Evolutionary conservation across 495 filamentous ascomycete species (phyloP).

Genomic region (Aspergillus funiculosus): DNA sequence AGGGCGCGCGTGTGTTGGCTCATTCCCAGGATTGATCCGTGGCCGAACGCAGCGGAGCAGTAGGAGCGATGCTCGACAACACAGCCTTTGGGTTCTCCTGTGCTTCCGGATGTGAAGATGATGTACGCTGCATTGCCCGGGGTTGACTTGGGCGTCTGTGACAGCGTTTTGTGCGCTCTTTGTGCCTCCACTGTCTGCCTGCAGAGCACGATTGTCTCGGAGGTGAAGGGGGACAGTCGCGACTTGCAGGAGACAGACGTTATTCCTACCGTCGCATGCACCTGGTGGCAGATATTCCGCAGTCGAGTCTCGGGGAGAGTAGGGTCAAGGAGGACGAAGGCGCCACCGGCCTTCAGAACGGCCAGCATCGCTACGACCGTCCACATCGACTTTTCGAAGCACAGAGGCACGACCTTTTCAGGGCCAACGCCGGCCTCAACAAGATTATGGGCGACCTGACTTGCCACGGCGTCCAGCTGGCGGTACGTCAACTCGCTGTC

Average conservation of each 20-base stretch:
- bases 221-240: neutral
- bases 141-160: neutral
- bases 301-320: neutral
- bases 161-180: too few relatives aligned
- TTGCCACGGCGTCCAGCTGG: neutral
- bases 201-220: neutral
- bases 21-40: neutral
- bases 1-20: constrained; percentile 26
- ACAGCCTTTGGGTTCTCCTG: constrained; percentile 11
- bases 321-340: constrained; percentile 9
- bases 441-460: constrained; percentile 40
- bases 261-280: constrained; percentile 1
- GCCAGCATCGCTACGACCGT: constrained; percentile 5
- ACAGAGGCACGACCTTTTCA: constrained; percentile 32
- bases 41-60: constrained; percentile 4
- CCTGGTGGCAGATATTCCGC: neutral
- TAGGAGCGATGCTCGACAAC: constrained; percentile 1
- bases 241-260: neutral
- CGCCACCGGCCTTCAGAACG: constrained; percentile 2
- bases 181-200: too few relatives aligned
- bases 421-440: constrained; percentile 41
- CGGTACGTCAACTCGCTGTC: constrained; percentile 2
- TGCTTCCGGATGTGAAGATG: constrained; percentile 10
- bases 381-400: constrained; percentile 3
- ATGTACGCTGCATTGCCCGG: constrained; percentile 8